phyloP scores from a whole-genome alignment of 2,329 filamentous ascomycete genomes.

The Talaromyces sp. region DNA sequence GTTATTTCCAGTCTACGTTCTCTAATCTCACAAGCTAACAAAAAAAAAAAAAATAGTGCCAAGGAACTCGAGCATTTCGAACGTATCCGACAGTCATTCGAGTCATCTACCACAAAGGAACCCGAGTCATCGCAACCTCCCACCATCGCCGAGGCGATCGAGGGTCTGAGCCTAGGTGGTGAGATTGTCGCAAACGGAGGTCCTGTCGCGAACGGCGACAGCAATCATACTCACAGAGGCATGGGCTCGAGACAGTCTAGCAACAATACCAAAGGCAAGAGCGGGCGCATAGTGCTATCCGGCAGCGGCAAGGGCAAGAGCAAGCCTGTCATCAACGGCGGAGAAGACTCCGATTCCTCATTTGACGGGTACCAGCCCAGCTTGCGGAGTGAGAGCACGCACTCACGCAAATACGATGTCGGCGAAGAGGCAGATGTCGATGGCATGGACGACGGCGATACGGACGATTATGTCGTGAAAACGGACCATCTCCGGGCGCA shows the following conservation, averaged over 20 bases:
- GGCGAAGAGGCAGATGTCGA: constrained; percentile 28
- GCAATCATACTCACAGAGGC: constrained; percentile 25
- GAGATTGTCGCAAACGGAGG: constrained; percentile 23
- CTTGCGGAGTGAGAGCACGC: constrained; percentile 19
- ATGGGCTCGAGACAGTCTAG: constrained; percentile 27
- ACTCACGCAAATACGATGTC: constrained; percentile 22
- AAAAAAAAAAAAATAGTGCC: constrained; percentile 52
- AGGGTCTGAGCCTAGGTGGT: constrained; percentile 31
- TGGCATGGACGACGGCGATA: constrained; percentile 28
- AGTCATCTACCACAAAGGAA: constrained; percentile 53
- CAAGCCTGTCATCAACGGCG: constrained; percentile 32
- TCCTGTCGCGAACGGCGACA: constrained; percentile 22
- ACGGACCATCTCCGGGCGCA: constrained; percentile 35
- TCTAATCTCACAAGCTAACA: constrained; percentile 23
- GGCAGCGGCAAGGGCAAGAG: constrained; percentile 37
- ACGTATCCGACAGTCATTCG: constrained; percentile 74
- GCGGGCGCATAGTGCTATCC: constrained; percentile 22
- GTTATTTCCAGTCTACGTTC: constrained; percentile 8
- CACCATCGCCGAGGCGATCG: constrained; percentile 38
- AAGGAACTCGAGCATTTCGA: constrained; percentile 93
- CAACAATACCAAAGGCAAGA: constrained; percentile 26
- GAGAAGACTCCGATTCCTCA: constrained; percentile 33
- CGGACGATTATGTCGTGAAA: constrained; percentile 39
- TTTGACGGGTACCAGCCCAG: constrained; percentile 19
- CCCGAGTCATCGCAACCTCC: constrained; percentile 30